Percentiles rank a stretch among this genome's conserved stretches.
Conservation (phyloP, 306 rosid species). For the Cicer chorassanicum region DNA sequence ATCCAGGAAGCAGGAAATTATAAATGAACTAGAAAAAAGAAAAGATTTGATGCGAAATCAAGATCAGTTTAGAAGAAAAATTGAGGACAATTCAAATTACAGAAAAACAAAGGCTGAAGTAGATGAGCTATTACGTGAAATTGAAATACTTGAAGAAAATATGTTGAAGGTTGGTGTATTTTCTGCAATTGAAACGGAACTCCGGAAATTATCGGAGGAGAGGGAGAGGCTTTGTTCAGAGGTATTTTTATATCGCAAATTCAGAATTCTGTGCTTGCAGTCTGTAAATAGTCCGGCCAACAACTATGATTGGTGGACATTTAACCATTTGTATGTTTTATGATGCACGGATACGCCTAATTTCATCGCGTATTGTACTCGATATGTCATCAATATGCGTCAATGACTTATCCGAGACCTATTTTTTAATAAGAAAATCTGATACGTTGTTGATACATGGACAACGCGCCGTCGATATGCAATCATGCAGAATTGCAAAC, state of each 20-base stretch:
- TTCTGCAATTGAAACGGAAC: conserved; percentile 61
- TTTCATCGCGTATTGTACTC: too few relatives aligned
- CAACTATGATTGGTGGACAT: conserved; percentile 27
- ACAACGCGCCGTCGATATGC: too few relatives aligned
- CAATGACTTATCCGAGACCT: too few relatives aligned
- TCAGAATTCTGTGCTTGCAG: conserved; percentile 28
- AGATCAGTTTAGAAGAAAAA: conserved; percentile 69
- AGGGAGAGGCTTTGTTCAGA: conserved; percentile 84
- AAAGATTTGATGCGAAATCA: conserved; percentile 61
- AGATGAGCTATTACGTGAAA: conserved; percentile 65
- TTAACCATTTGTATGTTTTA: conserved; percentile 16
- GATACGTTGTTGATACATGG: too few relatives aligned
- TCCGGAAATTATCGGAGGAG: conserved; percentile 70
- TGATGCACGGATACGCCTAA: too few relatives aligned
- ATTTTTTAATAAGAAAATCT: too few relatives aligned
- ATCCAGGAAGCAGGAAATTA: conserved; percentile 66
- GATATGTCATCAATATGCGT: too few relatives aligned
- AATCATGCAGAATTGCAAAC: too few relatives aligned
- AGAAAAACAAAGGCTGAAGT: conserved; percentile 85
- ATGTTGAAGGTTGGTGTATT: conserved; percentile 69
- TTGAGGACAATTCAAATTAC: conserved; percentile 81
- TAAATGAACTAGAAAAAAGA: conserved; percentile 61
- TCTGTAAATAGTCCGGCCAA: conserved; percentile 4
- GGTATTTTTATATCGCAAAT: conserved; percentile 56
- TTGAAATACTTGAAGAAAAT: conserved; percentile 78